Evolutionary conservation across 148 eudicot species (phyloP).

Genomic region (Spergularia marina): DNA sequence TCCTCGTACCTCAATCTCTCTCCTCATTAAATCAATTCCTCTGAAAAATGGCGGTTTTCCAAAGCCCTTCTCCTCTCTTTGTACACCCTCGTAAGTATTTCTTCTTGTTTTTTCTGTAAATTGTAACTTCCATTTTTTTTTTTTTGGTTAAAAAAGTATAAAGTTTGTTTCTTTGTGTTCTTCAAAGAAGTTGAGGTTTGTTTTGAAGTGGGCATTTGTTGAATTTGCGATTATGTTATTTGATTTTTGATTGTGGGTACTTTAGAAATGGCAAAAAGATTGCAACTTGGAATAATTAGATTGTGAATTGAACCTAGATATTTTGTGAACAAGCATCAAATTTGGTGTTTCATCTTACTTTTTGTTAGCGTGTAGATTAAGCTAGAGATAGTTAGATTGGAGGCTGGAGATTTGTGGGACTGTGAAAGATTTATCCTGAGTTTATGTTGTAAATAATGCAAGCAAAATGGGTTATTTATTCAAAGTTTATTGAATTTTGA

Average conservation of each 20-base stretch:
- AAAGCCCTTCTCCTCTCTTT: slow-evolving; percentile 17
- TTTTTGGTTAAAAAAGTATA: neutral
- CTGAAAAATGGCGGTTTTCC: slow-evolving; percentile 23
- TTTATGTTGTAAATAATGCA: neutral
- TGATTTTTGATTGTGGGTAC: neutral
- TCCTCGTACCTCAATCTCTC: slow-evolving; percentile 1
- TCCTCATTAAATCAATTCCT: slow-evolving; percentile 29
- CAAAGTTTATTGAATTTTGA: neutral
- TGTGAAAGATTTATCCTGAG: neutral
- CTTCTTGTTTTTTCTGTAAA: neutral
- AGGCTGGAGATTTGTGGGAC: neutral
- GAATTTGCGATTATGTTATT: neutral
- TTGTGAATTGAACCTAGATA: neutral
- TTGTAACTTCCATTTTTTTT: neutral
- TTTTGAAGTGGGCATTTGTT: neutral
- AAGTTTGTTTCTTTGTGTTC: neutral
- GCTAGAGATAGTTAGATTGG: neutral
- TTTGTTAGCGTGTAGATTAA: neutral
- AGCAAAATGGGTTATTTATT: too few species aligned
- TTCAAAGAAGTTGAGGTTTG: neutral
- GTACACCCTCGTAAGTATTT: slow-evolving; percentile 34
- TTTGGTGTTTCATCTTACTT: neutral
- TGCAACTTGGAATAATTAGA: too few species aligned
- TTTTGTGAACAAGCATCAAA: neutral
- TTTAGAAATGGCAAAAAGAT: neutral